These are phyloP conservation scores for Aspergillus chevalieri DNA, from an alignment of 2,329 filamentous ascomycete genomes.

Conservation along the genomic window DNA sequence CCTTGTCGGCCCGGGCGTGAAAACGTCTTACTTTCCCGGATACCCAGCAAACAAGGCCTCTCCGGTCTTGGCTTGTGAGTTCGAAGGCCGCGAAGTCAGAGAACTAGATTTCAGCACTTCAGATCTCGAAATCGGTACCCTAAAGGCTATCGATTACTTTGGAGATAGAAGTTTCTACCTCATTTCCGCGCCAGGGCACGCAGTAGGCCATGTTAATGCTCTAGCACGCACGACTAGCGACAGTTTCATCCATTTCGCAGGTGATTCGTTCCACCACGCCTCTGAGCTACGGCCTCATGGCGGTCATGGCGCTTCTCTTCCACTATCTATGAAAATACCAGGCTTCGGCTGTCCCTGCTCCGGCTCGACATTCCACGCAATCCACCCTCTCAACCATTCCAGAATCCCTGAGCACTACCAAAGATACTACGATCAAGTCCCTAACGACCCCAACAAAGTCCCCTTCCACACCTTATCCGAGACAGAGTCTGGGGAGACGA, in stretches of 20 bases:
- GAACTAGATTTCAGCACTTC: constrained; percentile 3
- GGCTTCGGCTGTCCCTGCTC: neutral
- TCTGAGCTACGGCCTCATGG: constrained; percentile 29
- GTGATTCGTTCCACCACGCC: constrained; percentile 19
- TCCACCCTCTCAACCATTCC: neutral
- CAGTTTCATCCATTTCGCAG: constrained; percentile 24
- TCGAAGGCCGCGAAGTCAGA: neutral
- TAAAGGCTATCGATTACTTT: constrained; percentile 23
- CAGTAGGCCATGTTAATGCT: constrained; percentile 24
- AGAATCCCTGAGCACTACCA: too few relatives aligned
- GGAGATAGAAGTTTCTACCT: constrained; percentile 26
- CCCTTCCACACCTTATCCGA: too few relatives aligned
- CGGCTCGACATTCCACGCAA: neutral
- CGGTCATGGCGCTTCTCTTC: neutral
- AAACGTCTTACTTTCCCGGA: constrained; percentile 36
- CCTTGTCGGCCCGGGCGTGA: constrained; percentile 50
- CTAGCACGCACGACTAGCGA: constrained; percentile 20
- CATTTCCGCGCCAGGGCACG: constrained; percentile 28
- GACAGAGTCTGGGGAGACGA: neutral
- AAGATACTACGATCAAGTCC: too few relatives aligned
- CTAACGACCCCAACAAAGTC: too few relatives aligned
- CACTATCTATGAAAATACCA: neutral
- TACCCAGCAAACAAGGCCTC: constrained; percentile 38
- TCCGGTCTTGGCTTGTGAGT: constrained; percentile 13
- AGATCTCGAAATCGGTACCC: constrained; percentile 16